Evolutionary conservation across 495 filamentous ascomycete species (phyloP).

Genomic region (Aspergillus wentii): DNA sequence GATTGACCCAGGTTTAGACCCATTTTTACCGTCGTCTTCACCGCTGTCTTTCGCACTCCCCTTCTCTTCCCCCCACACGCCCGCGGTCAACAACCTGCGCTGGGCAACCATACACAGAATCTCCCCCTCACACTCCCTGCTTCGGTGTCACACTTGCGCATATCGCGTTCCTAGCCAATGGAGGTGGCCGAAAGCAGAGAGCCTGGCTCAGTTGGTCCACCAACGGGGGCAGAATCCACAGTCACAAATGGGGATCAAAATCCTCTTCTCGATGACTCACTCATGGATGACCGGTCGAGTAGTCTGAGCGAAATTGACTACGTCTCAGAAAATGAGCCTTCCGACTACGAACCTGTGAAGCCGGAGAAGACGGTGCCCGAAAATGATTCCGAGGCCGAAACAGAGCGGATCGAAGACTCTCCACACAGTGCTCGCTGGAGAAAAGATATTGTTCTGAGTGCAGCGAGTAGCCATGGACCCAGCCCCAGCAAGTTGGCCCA

Average conservation of each 20-base stretch:
- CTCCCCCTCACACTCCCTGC: constrained; percentile 1
- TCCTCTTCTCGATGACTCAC: constrained; percentile 31
- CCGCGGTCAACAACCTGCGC: constrained; percentile 9
- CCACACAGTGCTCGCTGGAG: constrained; percentile 64
- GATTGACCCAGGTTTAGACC: constrained; percentile 4
- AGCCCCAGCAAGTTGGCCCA: constrained; percentile 65
- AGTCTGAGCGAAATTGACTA: constrained; percentile 94
- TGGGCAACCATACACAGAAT: constrained; percentile 3
- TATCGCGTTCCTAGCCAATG: constrained; percentile 19
- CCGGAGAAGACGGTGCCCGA: constrained; percentile 38
- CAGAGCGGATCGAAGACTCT: constrained; percentile 89
- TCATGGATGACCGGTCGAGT: constrained; percentile 51
- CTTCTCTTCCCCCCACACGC: constrained; percentile 15
- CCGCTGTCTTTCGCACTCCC: constrained; percentile 6
- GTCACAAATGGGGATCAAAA: constrained; percentile 36
- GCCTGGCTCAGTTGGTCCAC: constrained; percentile 27
- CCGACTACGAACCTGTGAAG: constrained; percentile 49
- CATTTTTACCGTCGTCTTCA: constrained; percentile 4
- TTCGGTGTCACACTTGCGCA: constrained; percentile 1
- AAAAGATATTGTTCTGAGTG: constrained; percentile 56
- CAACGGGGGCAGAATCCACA: constrained; percentile 27
- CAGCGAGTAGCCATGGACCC: constrained; percentile 44
- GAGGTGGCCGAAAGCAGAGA: constrained; percentile 41
- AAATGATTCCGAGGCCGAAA: constrained; percentile 96
- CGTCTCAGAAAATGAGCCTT: constrained; percentile 54